Conservation (phyloP, 192 early-diverging fungal species). For the Rhizophagus sp. region DNA sequence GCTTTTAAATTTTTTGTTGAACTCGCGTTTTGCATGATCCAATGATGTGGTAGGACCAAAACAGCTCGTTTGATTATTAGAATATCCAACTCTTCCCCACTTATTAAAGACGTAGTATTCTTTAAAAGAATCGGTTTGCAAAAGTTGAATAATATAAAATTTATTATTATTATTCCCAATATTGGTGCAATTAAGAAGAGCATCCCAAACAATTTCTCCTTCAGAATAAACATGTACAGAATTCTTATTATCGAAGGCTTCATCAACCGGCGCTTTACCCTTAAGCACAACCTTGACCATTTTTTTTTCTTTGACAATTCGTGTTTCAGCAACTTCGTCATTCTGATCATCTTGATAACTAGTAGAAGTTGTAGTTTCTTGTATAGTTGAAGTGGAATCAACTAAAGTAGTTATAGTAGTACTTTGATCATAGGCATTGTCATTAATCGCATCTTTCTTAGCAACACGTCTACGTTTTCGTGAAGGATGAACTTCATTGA, state of each 20-base stretch:
- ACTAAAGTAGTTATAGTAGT: too few relatives aligned
- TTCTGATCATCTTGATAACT: not conserved
- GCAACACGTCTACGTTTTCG: not conserved
- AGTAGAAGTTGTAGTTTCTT: not conserved
- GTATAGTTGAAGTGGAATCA: too few relatives aligned
- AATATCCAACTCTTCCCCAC: slow-evolving; percentile 74
- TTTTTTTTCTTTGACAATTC: slow-evolving; percentile 31
- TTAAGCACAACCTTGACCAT: slow-evolving; percentile 27
- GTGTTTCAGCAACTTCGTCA: slow-evolving; percentile 13
- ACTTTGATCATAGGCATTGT: too few relatives aligned
- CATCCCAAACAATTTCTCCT: slow-evolving; percentile 49
- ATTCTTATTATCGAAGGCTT: slow-evolving; percentile 1
- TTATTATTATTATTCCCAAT: slow-evolving; percentile 73
- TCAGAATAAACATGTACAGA: slow-evolving; percentile 37
- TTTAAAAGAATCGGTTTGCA: slow-evolving; percentile 28
- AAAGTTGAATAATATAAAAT: slow-evolving; percentile 70
- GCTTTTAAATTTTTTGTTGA: slow-evolving; percentile 62
- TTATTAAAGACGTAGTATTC: slow-evolving; percentile 60
- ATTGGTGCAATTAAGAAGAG: slow-evolving; percentile 70
- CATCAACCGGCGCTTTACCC: slow-evolving; percentile 37
- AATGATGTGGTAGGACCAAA: slow-evolving; percentile 23
- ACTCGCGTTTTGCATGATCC: slow-evolving; percentile 47
- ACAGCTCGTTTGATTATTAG: slow-evolving; percentile 50
- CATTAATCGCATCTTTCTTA: not conserved
- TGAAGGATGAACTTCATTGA: not conserved